Conservation (phyloP, 495 filamentous ascomycete species). For the Cudoniella acicularis region DNA sequence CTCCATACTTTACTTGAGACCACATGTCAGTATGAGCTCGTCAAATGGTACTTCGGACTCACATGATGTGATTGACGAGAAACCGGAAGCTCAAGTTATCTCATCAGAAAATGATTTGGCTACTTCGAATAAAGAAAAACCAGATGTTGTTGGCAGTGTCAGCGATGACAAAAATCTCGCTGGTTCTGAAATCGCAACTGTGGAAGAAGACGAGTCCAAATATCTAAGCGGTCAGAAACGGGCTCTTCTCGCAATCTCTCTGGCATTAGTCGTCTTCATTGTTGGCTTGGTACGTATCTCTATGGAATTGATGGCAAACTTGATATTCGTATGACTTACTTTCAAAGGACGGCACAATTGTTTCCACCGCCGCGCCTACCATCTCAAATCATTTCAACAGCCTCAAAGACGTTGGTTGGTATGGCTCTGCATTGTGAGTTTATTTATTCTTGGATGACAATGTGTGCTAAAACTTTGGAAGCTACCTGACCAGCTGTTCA, state of each 20-base stretch:
- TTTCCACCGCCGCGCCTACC: conserved; percentile 48
- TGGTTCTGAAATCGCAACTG: background rate
- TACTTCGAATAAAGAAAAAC: background rate
- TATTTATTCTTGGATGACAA: background rate
- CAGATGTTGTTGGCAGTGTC: background rate
- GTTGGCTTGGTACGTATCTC: background rate
- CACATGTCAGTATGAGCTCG: background rate
- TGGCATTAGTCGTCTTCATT: background rate
- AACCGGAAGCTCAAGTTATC: background rate
- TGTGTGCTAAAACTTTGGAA: background rate
- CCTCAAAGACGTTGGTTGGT: conserved; percentile 47
- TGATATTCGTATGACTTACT: background rate
- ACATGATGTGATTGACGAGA: background rate
- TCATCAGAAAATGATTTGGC: background rate
- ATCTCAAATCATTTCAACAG: conserved; percentile 42
- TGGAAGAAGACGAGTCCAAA: background rate
- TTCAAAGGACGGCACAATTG: conserved; percentile 32
- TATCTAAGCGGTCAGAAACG: background rate
- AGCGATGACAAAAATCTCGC: background rate
- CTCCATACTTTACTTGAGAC: background rate
- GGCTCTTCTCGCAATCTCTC: background rate
- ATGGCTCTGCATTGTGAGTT: conserved; percentile 33
- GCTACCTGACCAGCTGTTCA: background rate
- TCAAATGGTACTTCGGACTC: background rate
- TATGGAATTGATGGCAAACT: background rate